A percentile compares a stretch with the other conserved stretches of the same genome.
Evolutionary conservation across 192 early-diverging fungal species (phyloP).

Genomic region (Podila minutissima): DNA sequence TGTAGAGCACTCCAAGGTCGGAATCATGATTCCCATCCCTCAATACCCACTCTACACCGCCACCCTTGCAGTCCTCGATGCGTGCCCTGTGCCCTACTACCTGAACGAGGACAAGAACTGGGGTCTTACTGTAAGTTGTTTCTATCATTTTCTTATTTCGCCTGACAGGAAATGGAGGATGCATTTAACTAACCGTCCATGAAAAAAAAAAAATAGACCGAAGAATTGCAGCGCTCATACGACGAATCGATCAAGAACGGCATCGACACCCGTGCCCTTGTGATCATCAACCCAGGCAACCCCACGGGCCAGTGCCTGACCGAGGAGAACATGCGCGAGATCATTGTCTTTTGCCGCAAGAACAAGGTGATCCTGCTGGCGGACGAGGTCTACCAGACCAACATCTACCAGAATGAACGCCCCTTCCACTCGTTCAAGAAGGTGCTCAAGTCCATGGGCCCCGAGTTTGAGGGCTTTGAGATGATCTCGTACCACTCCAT

Average conservation of each 20-base stretch:
- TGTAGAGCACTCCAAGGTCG: conserved; percentile 79
- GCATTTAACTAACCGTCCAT: no score
- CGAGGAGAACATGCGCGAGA: conserved; percentile 87
- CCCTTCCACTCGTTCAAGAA: conserved; percentile 99
- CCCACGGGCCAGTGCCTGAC: conserved; percentile 93
- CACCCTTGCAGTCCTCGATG: conserved; percentile 85
- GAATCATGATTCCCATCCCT: conserved; percentile 99
- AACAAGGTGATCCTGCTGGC: conserved; percentile 89
- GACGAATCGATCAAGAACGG: conserved; percentile 71
- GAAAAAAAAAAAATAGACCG: conserved; percentile 37
- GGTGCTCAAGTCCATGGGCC: conserved; percentile 82
- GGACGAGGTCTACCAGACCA: conserved; percentile 99
- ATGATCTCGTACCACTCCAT: conserved; percentile 96
- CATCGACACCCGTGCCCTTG: conserved; percentile 91
- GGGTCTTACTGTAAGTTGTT: conserved; percentile 66
- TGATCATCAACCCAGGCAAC: conserved; percentile 99
- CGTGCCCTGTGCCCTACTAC: conserved; percentile 90
- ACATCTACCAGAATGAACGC: conserved; percentile 81
- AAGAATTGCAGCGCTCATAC: conserved; percentile 76
- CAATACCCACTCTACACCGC: conserved; percentile 99
- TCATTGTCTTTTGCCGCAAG: conserved; percentile 85
- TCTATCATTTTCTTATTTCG: neutral
- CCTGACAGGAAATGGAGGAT: neutral
- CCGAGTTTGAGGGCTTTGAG: conserved; percentile 75
- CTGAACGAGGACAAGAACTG: conserved; percentile 88